Evolutionary conservation across 192 early-diverging fungal genomes (phyloP).

Genomic region (Rhizoclosmatium globosum): DNA sequence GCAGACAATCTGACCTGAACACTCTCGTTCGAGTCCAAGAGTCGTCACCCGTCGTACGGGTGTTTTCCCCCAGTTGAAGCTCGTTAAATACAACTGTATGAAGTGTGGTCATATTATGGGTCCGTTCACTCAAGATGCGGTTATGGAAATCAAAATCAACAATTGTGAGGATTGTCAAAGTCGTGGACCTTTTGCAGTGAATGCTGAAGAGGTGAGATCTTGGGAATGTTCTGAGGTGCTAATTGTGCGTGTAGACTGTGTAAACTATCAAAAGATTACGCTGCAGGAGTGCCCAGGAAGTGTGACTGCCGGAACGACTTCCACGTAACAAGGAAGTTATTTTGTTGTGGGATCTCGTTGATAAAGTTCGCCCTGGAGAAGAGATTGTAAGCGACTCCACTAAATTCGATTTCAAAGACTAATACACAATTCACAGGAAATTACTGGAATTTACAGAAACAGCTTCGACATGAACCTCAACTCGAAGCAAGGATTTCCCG

Average conservation of each 20-base stretch:
- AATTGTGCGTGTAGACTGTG: conserved; percentile 67
- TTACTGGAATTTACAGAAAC: conserved; percentile 96
- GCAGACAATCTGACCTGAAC: conserved; percentile 88
- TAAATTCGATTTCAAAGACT: background rate
- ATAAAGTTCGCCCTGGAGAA: conserved; percentile 94
- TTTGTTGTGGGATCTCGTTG: conserved; percentile 95
- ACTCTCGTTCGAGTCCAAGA: conserved; percentile 86
- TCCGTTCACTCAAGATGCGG: conserved; percentile 93
- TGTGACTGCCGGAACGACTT: conserved; percentile 91
- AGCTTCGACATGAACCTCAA: conserved; percentile 91
- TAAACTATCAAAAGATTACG: conserved; percentile 98
- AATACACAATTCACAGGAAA: conserved; percentile 59
- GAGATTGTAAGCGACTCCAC: conserved; percentile 74
- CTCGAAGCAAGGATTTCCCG: conserved; percentile 94
- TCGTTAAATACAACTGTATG: conserved; percentile 93
- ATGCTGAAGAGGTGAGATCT: conserved; percentile 79
- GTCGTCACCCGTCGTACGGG: conserved; percentile 93
- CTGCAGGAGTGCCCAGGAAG: conserved; percentile 96
- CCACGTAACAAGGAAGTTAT: conserved; percentile 95
- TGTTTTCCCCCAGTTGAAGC: conserved; percentile 97
- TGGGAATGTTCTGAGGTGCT: background rate
- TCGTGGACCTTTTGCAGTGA: conserved; percentile 89
- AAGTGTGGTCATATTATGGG: conserved; percentile 93
- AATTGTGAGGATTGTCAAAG: conserved; percentile 90
- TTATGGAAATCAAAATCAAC: conserved; percentile 82